Conservation (phyloP, 1,284 basidiomycete genomes). For the Rhodofomes roseus region DNA sequence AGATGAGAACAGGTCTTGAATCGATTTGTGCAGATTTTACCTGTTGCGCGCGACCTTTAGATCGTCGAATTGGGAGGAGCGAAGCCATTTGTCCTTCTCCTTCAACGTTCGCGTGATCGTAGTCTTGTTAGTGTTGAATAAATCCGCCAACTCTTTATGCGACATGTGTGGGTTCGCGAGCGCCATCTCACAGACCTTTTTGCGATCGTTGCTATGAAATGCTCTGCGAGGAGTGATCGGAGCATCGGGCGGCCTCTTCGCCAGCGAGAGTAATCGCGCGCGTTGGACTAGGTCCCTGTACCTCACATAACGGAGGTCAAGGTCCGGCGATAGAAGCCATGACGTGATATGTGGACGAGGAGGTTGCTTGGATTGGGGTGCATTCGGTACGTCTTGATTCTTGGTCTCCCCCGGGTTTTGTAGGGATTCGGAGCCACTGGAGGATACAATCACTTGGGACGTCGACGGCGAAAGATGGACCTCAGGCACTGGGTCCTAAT, state of each 20-base stretch:
- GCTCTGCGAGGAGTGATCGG: not conserved
- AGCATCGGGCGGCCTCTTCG: not conserved
- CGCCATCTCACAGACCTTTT: not conserved
- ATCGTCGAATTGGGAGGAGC: not conserved
- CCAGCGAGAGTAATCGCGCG: not conserved
- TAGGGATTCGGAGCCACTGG: too few species aligned
- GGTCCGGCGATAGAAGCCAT: not conserved
- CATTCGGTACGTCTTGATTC: too few species aligned
- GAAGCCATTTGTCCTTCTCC: not conserved
- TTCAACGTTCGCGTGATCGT: not conserved
- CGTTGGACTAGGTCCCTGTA: not conserved
- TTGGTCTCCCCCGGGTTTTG: too few species aligned
- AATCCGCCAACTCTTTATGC: not conserved
- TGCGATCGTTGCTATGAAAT: not conserved
- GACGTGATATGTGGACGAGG: not conserved
- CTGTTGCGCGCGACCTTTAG: not conserved
- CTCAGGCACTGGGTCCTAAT: too few species aligned
- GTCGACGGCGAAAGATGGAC: too few species aligned
- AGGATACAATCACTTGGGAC: too few species aligned
- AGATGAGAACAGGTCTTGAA: not conserved
- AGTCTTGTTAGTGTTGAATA: not conserved
- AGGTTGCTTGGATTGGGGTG: too few species aligned
- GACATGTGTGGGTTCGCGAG: not conserved
- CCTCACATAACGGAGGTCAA: not conserved
- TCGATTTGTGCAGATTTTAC: too few species aligned